Percentiles rank a stretch among this genome's conserved stretches.
Conservation (phyloP, 2,329 filamentous ascomycete genomes). For the Raffaelea ambrosiae region DNA sequence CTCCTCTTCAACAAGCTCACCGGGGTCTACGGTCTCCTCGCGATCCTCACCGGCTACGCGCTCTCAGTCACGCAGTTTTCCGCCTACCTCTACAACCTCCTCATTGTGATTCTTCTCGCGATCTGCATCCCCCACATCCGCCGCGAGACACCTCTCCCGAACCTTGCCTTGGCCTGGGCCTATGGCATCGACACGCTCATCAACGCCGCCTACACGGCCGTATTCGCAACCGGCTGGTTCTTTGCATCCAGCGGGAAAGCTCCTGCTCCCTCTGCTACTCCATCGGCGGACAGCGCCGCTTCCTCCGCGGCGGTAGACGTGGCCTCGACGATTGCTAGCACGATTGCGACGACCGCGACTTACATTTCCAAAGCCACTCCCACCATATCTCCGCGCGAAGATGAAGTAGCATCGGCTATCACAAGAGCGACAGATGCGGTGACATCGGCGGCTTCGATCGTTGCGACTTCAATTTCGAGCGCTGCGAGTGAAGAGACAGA, state of each 20-base stretch:
- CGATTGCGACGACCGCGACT: neutral
- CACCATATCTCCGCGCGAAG: no score
- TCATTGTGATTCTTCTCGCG: slow-evolving; percentile 58
- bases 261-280: neutral
- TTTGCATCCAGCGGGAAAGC: slow-evolving; percentile 25
- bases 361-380: no score
- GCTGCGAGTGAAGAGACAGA: neutral
- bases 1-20: slow-evolving; percentile 89
- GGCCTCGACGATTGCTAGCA: neutral
- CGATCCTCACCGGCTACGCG: slow-evolving; percentile 77
- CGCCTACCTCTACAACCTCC: slow-evolving; percentile 83
- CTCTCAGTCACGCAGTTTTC: slow-evolving; percentile 77
- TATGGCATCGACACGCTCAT: slow-evolving; percentile 76
- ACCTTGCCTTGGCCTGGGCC: slow-evolving; percentile 72
- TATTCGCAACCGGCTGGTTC: slow-evolving; percentile 83
- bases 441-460: neutral
- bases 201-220: slow-evolving; percentile 72
- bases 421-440: neutral
- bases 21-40: slow-evolving; percentile 82
- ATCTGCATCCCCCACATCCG: slow-evolving; percentile 74
- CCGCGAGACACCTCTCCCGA: slow-evolving; percentile 68
- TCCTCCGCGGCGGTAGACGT: neutral
- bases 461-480: neutral
- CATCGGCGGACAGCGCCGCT: neutral
- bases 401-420: neutral